Base-by-base conservation (phyloP, 192 early-diverging fungal genomes). In the Coemansia sp. region DNA sequence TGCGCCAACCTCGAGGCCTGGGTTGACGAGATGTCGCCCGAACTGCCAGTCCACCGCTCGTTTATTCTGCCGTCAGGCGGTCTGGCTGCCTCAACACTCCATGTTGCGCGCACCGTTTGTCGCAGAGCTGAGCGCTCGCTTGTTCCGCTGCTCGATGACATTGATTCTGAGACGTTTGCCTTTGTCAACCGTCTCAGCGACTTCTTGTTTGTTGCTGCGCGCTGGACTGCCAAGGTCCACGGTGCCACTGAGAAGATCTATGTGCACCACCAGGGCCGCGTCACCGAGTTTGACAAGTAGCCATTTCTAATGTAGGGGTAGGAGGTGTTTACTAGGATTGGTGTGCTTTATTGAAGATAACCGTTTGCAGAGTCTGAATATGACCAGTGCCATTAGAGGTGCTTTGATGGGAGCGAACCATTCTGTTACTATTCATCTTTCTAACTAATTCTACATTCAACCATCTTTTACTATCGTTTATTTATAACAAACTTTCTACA, bases 1-100 rank as follows among this genome's bases (percentile, higher is more conserved):
- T 85, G 86, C 12, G 53, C 42, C 6, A 85, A 85, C 46, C 76
- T 98, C 16, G 95, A 95, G 75, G 7, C 58, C 6, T 98, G 94
- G 95, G 95, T 96, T 43, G 96, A 98, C 76, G 83, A 86, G 25
- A 63, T 91, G 59, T 87, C 93, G 66, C 75, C 59, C 39, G 70
- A 79, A 40, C 85, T 95, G 70, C 93, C 93, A 19, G 88, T 89
- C 46, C 79, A 94, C 46, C 86, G 84, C 16, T 89, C 90, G 50
- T 97, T 97, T 67, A 97, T 97, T 51, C 66, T 97, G 58, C 93
- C 95, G 82, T 98, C 95, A 12, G 96, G 96, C 10, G 95, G 96
- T 2, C 85, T 86, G 46, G 88, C 93, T 25, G 89, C 92, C 11
- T 85, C 92, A 1, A 89, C 89, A 1, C 68, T 98, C 22, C 96